Percentiles rank a stretch among this genome's conserved stretches.
Conservation (phyloP, 2,329 filamentous ascomycete genomes). For the Claviceps cyperi region DNA sequence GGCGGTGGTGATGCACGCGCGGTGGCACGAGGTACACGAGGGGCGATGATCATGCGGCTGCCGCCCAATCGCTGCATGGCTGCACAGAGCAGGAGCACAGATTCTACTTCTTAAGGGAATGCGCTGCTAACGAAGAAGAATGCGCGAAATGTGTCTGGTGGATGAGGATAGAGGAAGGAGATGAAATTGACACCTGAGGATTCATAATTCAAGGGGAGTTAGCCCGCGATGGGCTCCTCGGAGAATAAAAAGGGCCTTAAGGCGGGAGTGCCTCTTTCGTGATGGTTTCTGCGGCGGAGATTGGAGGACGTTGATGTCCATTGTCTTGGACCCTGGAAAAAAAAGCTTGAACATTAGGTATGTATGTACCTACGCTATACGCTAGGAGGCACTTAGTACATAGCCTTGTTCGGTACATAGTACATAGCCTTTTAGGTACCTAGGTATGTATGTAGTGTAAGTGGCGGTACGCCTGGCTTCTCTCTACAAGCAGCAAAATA, state of each 20-base stretch:
- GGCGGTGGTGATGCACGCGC: neutral
- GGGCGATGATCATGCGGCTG: neutral
- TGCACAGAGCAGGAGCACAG: neutral
- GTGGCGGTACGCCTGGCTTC: too few species aligned
- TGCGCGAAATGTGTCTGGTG: too few species aligned
- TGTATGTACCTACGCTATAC: too few species aligned
- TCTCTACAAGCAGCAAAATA: too few species aligned
- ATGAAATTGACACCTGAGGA: neutral
- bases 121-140: too few species aligned
- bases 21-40: neutral
- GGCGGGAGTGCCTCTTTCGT: conserved; percentile 15
- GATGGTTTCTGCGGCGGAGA: conserved; percentile 35
- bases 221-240: neutral
- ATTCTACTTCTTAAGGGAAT: too few species aligned
- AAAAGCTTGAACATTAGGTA: too few species aligned
- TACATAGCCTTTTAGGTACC: too few species aligned
- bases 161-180: neutral
- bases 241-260: neutral
- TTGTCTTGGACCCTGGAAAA: too few species aligned
- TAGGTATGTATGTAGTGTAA: too few species aligned
- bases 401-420: too few species aligned
- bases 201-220: neutral
- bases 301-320: conserved; percentile 24
- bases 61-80: conserved; percentile 1
- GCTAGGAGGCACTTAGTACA: too few species aligned